Evolutionary conservation across 331 rosid species (phyloP), one percentile per base, ranked within the genome.

Genomic region (Rosa hybrid): DNA sequence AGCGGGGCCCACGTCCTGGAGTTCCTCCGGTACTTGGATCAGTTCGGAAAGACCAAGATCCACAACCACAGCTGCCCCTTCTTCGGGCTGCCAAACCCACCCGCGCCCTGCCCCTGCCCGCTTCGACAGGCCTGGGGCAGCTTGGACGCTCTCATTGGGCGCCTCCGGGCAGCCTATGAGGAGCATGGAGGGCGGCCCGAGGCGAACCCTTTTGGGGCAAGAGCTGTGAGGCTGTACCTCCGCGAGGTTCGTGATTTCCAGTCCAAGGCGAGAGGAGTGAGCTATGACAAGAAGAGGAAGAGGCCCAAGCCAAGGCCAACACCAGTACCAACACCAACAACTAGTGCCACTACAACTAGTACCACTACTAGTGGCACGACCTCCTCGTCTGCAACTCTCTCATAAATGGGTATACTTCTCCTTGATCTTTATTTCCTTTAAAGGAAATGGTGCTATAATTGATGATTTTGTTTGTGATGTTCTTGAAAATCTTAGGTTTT

Each of bases 111-210:
- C 63, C 93, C 94, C 45, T 93, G 98, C 72, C 97, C 98, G 38
- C 90, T 93, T 7, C 84, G 94, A 0, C 98, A 93, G 76, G 98
- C 98, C 0, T 93, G 98, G 98, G 97, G 97, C 11, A 90, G 97
- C 92, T 93, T 93, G 7, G 98, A 93, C 21, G 97, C 98, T 1
- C 94, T 91, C 48, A 83, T 93, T 23, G 97, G 97, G 13, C 92
- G 97, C 57, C 97, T 93, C 63, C 86, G 98, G 2, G 98, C 98
- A 0, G 98, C 98, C 12, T 93, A 77, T 23, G 98, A 93, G 51
- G 94, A 91, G 77, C 84, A 90, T 73, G 94, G 89, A 0, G 97
- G 97, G 13, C 42, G 75, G 5, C 86, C 89, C 0, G 93, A 90
- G 45, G 70, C 72, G 0, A 93, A 91, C 70, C 98, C 98, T 0